phyloP scores from a whole-genome alignment of 768 basidiomycete species.

The Boletus eberwhitei region DNA sequence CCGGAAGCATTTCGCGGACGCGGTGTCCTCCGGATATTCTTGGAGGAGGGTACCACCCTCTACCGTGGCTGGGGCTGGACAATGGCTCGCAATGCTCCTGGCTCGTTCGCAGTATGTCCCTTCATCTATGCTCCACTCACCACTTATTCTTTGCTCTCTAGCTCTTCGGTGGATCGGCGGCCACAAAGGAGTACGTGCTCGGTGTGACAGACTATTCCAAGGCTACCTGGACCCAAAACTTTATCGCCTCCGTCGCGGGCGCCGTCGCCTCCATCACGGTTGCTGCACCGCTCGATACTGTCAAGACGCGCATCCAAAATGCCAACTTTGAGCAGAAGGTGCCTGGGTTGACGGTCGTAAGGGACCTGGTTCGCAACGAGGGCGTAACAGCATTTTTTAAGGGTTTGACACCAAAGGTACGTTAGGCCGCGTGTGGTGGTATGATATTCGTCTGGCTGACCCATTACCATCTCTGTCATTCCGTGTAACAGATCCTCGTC shows the following conservation, averaged over 20 bases:
- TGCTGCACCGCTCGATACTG: slow-evolving; percentile 91
- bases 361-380: slow-evolving; percentile 84
- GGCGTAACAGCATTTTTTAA: slow-evolving; percentile 88
- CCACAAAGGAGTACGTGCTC: slow-evolving; percentile 91
- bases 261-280: slow-evolving; percentile 94
- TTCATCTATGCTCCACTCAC: background rate
- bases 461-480: background rate
- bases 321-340: slow-evolving; percentile 93
- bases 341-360: slow-evolving; percentile 73
- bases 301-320: slow-evolving; percentile 98
- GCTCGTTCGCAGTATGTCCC: slow-evolving; percentile 83
- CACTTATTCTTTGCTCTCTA: slow-evolving; percentile 28
- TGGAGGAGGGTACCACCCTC: slow-evolving; percentile 87
- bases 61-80: slow-evolving; percentile 99
- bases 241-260: slow-evolving; percentile 90
- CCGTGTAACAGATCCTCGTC: slow-evolving; percentile 69
- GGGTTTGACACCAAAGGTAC: slow-evolving; percentile 93
- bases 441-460: background rate
- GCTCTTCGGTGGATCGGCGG: slow-evolving; percentile 96
- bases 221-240: slow-evolving; percentile 98
- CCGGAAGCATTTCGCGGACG: slow-evolving; percentile 97
- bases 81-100: slow-evolving; percentile 95
- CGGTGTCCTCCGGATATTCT: slow-evolving; percentile 82
- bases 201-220: slow-evolving; percentile 85
- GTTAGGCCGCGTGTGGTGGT: slow-evolving; percentile 11